Evolutionary conservation across 768 basidiomycete species (phyloP).

Genomic region (Paxillus rubicundulus): DNA sequence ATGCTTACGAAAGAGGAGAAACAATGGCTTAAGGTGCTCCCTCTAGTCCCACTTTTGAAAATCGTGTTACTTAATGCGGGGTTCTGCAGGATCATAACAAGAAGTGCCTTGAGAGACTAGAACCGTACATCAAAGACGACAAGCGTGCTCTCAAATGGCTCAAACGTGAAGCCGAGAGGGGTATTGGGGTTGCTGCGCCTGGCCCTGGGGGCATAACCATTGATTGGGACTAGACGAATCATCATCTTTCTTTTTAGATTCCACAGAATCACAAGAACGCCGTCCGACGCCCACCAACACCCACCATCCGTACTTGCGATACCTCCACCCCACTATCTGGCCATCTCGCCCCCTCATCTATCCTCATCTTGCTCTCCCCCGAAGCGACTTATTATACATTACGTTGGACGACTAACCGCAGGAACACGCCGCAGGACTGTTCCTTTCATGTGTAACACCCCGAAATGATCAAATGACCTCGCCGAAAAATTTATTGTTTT

Average conservation of each 20-base stretch:
- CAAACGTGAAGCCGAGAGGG: constrained; percentile 69
- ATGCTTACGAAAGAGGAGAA: constrained; percentile 87
- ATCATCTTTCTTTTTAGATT: constrained; percentile 1
- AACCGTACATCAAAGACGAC: constrained; percentile 69
- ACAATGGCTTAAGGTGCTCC: constrained; percentile 73
- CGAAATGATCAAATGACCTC: constrained; percentile 17
- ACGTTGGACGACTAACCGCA: constrained; percentile 24
- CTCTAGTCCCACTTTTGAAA: not conserved
- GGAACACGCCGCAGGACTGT: constrained; percentile 21
- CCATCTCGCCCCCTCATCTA: constrained; percentile 1
- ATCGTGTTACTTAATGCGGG: constrained; percentile 8
- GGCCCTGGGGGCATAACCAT: constrained; percentile 71
- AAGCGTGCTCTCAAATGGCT: constrained; percentile 82
- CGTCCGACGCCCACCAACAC: not conserved
- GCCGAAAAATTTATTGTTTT: constrained; percentile 25
- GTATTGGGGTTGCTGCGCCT: constrained; percentile 64
- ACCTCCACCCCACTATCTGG: constrained; percentile 12
- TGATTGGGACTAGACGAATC: constrained; percentile 62
- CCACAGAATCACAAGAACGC: not conserved
- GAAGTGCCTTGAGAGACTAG: constrained; percentile 60
- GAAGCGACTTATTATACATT: constrained; percentile 23
- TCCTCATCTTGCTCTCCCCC: constrained; percentile 5
- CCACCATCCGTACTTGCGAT: constrained; percentile 17
- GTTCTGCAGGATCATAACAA: constrained; percentile 74
- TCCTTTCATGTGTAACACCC: constrained; percentile 13